phyloP scores from a whole-genome alignment of 1,139 yeast genomes.

The Barnettozyma hawaiiensis region DNA sequence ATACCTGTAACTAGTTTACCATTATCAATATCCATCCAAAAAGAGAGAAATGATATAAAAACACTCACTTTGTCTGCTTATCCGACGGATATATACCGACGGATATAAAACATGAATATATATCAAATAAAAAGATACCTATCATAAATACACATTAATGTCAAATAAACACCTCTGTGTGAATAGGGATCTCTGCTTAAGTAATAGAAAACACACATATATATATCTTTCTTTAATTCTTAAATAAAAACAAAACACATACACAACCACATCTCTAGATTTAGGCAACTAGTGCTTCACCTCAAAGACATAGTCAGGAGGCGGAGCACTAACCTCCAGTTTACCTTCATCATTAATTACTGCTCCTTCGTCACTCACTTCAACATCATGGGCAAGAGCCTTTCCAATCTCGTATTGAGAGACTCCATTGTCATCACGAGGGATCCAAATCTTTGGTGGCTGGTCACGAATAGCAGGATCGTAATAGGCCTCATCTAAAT shows the following conservation, averaged over 20 bases:
- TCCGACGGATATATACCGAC: too few species aligned
- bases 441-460: conserved; percentile 67
- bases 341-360: conserved; percentile 50
- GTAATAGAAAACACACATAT: too few species aligned
- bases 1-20: too few species aligned
- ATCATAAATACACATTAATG: too few species aligned
- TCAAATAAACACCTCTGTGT: too few species aligned
- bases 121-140: too few species aligned
- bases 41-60: too few species aligned
- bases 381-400: conserved; percentile 48
- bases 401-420: conserved; percentile 54
- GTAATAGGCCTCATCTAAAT: conserved; percentile 47
- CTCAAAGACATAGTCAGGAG: conserved; percentile 40
- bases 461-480: conserved; percentile 58
- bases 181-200: too few species aligned
- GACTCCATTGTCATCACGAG: conserved; percentile 64
- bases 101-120: too few species aligned
- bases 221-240: too few species aligned
- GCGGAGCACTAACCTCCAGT: conserved; percentile 51
- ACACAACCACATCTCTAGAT: not conserved
- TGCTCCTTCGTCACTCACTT: conserved; percentile 53
- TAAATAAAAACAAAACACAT: not conserved
- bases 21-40: too few species aligned
- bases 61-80: too few species aligned
- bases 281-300: conserved; percentile 13